A percentile compares a stretch with the other conserved stretches of the same genome.
Conservation (phyloP, 2,329 filamentous ascomycete genomes). For the Sporothrix mexicana region DNA sequence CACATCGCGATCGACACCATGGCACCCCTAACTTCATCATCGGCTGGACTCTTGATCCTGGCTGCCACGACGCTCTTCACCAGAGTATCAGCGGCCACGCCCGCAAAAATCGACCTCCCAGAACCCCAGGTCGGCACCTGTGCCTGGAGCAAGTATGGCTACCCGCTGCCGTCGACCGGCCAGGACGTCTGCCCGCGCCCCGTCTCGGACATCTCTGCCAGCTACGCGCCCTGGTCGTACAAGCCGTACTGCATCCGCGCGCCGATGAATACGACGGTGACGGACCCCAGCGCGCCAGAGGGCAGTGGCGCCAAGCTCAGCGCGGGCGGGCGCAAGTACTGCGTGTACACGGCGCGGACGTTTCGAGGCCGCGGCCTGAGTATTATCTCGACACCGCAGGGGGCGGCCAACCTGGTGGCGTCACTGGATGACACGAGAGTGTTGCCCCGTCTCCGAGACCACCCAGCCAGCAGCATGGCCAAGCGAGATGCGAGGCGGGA, state of each 20-base stretch:
- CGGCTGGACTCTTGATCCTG: not conserved
- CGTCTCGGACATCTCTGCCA: conserved; percentile 23
- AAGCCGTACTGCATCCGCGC: conserved; percentile 36
- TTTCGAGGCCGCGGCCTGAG: conserved; percentile 41
- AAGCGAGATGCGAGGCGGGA: not conserved
- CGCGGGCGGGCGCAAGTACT: conserved; percentile 35
- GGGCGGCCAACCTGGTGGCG: conserved; percentile 38
- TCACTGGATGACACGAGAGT: conserved; percentile 40
- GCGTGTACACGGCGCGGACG: conserved; percentile 39
- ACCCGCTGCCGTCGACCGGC: conserved; percentile 17
- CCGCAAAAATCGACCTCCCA: not conserved
- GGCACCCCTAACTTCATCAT: not conserved
- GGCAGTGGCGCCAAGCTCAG: not conserved
- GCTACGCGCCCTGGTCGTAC: conserved; percentile 38
- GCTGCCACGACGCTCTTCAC: not conserved
- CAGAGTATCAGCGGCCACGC: not conserved
- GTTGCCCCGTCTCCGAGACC: conserved; percentile 26
- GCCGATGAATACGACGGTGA: conserved; percentile 20
- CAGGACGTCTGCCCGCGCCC: conserved; percentile 29
- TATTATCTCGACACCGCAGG: conserved; percentile 40
- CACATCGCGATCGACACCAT: not conserved
- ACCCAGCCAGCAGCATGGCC: conserved; percentile 35
- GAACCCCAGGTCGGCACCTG: conserved; percentile 26
- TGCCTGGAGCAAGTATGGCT: conserved; percentile 32
- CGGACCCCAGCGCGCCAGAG: not conserved